Evolutionary conservation across 2,329 filamentous ascomycete species (phyloP), one percentile per base, ranked within the genome.

Genomic region (Graphium sp.): DNA sequence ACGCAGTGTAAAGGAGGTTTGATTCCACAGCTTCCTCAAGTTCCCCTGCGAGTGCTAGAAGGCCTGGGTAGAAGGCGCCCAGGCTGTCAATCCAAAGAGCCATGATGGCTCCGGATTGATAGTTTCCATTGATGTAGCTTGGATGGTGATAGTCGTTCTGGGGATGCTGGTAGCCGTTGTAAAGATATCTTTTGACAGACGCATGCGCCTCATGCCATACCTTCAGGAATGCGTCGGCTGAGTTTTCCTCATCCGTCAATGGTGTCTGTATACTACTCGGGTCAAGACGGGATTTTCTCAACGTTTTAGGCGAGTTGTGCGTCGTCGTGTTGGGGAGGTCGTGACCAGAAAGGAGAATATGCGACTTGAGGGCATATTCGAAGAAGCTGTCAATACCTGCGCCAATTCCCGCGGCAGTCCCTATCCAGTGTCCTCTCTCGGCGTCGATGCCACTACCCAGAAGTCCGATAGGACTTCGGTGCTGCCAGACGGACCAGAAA

Each of bases 371-470:
- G 4, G 89, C 85, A 51, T 98, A 98, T 53, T 98, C 89, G 44
- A 93, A 95, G 55, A 98, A 98, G 53, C 85, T 94, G 55, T 98
- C 89, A 43, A 93, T 83, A 22, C 89, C 89, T 6, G 89, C 89
- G 28, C 89, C 89, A 40, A 98, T 92, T 18, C 89, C 87, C n/a
- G 87, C 76, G 47, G 82, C 85, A 2, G 80, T 67, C 7, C 78
- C 78, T 19, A 89, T 75, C 89, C 89, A 98, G 39, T 78, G 65
- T 0, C 87, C 89, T 17, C 73, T 78, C 46, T 95, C 87, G 2
- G 84, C 82, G 53, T 93, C 87, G 35, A 98, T 84, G 3, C 85
- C 87, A 32, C 83, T 79, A 6, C 87, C 89, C 36, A 98, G 76
- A 15, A 98, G 61, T 4, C 82, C 83, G 41, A 93, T 82, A 22